Evolutionary conservation across 129 eudicot genomes (phyloP).

Genomic region (Daucus carota): DNA sequence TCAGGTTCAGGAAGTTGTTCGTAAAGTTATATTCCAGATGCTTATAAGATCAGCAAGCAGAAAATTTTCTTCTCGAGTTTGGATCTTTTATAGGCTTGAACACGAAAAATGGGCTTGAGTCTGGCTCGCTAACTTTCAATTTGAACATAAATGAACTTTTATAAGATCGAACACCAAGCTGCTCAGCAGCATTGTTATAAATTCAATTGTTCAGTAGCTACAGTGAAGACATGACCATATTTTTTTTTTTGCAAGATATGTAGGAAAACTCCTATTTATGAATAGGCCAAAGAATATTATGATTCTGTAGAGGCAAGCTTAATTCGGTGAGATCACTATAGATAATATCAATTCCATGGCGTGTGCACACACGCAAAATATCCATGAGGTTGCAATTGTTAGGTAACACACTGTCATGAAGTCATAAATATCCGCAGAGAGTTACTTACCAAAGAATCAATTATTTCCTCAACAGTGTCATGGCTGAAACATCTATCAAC

Average conservation of each 20-base stretch:
- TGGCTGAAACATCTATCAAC: conserved; percentile 68
- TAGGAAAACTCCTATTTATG: too few relatives aligned
- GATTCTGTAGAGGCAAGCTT: background rate
- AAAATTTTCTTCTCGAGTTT: too few relatives aligned
- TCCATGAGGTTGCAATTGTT: background rate
- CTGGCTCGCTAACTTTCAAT: background rate
- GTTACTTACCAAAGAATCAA: conserved; percentile 56
- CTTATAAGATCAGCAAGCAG: background rate
- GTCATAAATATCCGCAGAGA: background rate
- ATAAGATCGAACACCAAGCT: background rate
- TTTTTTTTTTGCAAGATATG: background rate
- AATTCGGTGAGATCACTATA: background rate
- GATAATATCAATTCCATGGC: background rate
- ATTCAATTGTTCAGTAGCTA: background rate
- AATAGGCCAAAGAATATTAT: background rate
- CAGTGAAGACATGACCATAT: background rate
- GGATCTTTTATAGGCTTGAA: background rate
- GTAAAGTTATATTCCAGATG: background rate
- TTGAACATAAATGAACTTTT: background rate
- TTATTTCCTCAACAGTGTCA: conserved; percentile 85
- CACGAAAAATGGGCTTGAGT: background rate
- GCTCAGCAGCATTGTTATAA: background rate
- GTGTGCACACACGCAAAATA: background rate
- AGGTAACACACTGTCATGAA: background rate
- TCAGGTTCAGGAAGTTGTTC: background rate